A percentile compares a stretch with the other conserved stretches of the same genome.
These are phyloP conservation scores for Loxodes magnus DNA, from an alignment of 73 alveolate genomes.

Conservation along the genomic window DNA sequence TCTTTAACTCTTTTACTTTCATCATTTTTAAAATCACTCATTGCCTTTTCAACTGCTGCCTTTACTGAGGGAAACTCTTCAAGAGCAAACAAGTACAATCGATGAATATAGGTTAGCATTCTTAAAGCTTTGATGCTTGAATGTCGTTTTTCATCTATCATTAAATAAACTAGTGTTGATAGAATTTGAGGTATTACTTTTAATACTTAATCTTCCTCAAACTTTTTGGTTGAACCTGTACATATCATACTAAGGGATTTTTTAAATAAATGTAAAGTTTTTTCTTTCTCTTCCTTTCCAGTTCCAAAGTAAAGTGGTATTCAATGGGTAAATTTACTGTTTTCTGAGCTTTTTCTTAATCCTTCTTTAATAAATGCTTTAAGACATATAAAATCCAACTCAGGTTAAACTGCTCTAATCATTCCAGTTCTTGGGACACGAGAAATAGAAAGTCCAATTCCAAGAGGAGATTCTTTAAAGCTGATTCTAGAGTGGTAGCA, in stretches of 20 bases:
- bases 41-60: conserved; percentile 48
- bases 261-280: conserved; percentile 49
- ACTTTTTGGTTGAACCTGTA: conserved; percentile 78
- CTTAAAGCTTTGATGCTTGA: conserved; percentile 72
- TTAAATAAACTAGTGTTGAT: conserved; percentile 47
- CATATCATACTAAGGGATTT: conserved; percentile 74
- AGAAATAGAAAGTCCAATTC: conserved; percentile 70
- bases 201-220: conserved; percentile 51
- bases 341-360: conserved; percentile 64
- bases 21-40: conserved; percentile 64
- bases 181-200: conserved; percentile 86
- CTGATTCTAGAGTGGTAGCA: conserved; percentile 83
- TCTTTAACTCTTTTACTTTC: conserved; percentile 79
- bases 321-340: conserved; percentile 81
- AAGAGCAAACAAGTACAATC: conserved; percentile 56
- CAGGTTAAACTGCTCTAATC: conserved; percentile 71
- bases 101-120: conserved; percentile 53
- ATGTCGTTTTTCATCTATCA: conserved; percentile 77
- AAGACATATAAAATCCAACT: conserved; percentile 77
- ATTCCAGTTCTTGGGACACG: conserved; percentile 88
- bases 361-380: conserved; percentile 83
- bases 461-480: conserved; percentile 52
- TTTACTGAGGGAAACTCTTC: conserved; percentile 68
- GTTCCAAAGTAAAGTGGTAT: conserved; percentile 84
- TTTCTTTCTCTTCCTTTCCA: conserved; percentile 41